Evolutionary conservation across 1,284 basidiomycete species (phyloP), one percentile per base, ranked within the genome.

Genomic region (Ustilago curta): DNA sequence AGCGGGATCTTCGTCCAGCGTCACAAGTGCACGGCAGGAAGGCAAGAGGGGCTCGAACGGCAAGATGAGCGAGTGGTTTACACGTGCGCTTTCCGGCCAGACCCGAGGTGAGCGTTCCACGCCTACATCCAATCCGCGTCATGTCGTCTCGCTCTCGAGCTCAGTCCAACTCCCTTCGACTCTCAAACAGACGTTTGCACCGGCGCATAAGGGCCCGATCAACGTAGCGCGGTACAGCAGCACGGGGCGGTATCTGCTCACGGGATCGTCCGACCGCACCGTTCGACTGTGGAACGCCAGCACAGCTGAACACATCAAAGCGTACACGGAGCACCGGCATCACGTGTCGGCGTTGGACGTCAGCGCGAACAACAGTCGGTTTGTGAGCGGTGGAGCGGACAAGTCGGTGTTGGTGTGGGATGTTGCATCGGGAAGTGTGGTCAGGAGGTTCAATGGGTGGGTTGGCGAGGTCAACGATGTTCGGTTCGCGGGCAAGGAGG

Each of bases 321-420:
- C 88, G 0, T 99, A 97, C 83, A 87, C 90, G 45, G 93, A 93
- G 1, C 96, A 99, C 85, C 93, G 93, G 35, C 95, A 97, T 83
- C 95, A 97, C 83, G 92, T 99, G 7, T 89, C 97, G 21, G 93
- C 93, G 0, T 87, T 99, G 54, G 89, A 63, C 75, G 96, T 95
- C 45, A 90, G 94, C 23, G 91, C 92, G 70, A 95, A 98, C 86
- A 99, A 98, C 86, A 91, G 92, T 49, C 91, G 91, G 77, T 96
- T 99, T 80, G 95, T 92, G 1, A 95, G 93, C 3, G 93, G 92
- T 27, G 97, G 97, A 42, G 94, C 93, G 4, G 97, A 99, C 85
- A 91, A 93, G 73, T 91, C 91, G 48, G 91, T 97, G 0, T 95
- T 95, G 77, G 85, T 97, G 23, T 99, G 96, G 96, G 97, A 99